Conservation (phyloP, 305 asterid species). For the Fraxinus platypoda region DNA sequence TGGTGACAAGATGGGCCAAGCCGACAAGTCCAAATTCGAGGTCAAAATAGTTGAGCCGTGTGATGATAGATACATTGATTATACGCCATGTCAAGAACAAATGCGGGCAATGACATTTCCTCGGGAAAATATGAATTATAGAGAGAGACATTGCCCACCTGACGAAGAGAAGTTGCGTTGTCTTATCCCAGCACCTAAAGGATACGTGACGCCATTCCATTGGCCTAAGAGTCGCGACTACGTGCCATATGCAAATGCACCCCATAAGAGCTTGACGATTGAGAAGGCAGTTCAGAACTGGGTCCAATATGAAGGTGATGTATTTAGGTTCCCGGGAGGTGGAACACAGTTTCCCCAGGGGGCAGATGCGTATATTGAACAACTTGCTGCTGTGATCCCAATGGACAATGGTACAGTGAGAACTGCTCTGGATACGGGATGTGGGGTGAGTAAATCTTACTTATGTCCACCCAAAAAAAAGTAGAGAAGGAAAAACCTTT, state of each 20-base stretch:
- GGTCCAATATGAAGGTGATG: constrained; percentile 46
- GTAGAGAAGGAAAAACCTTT: neutral
- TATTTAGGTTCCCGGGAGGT: constrained; percentile 45
- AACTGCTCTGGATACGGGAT: constrained; percentile 47
- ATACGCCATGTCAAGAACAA: constrained; percentile 49
- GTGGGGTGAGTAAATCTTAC: constrained; percentile 37
- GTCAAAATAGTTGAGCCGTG: constrained; percentile 29
- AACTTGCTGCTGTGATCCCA: constrained; percentile 45
- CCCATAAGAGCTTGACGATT: constrained; percentile 41
- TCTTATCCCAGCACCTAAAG: constrained; percentile 48
- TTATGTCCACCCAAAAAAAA: neutral
- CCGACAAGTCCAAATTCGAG: constrained; percentile 21
- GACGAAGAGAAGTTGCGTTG: constrained; percentile 40
- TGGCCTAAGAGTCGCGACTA: constrained; percentile 52
- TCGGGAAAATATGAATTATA: constrained; percentile 39
- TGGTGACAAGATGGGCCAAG: constrained; percentile 20
- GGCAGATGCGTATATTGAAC: constrained; percentile 44
- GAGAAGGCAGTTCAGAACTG: constrained; percentile 50
- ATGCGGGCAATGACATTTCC: constrained; percentile 40
- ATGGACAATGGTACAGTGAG: constrained; percentile 40
- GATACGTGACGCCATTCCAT: constrained; percentile 39
- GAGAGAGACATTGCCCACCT: constrained; percentile 46
- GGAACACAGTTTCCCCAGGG: constrained; percentile 52
- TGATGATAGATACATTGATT: constrained; percentile 33
- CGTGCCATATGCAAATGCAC: constrained; percentile 46